These are phyloP conservation scores for Cystobasidium slooffiae DNA, from an alignment of 1,284 basidiomycete species.

Conservation along the genomic window DNA sequence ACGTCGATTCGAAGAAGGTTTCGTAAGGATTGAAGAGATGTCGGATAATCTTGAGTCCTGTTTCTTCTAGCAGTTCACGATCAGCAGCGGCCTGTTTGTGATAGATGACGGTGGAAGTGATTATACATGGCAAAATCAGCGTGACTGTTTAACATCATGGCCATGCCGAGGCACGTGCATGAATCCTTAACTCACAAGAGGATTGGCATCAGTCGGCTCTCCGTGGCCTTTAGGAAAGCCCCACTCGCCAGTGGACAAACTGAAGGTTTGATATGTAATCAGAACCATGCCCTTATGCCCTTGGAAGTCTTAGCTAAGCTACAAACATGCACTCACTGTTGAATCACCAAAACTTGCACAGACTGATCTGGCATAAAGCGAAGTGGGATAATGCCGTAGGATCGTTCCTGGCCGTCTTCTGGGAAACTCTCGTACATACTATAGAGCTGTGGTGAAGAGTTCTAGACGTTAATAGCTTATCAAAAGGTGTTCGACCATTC, in stretches of 20 bases:
- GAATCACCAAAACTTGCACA: constrained; percentile 30
- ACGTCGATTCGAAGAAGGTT: constrained; percentile 19
- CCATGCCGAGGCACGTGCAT: not conserved
- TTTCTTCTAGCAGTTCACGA: constrained; percentile 34
- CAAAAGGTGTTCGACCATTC: too few relatives aligned
- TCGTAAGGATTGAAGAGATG: constrained; percentile 24
- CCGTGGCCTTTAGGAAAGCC: constrained; percentile 40
- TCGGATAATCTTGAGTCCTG: not conserved
- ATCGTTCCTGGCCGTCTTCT: constrained; percentile 23
- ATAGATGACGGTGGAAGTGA: not conserved
- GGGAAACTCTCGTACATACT: constrained; percentile 23
- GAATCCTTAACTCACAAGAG: not conserved
- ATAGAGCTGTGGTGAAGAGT: not conserved
- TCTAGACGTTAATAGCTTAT: not conserved
- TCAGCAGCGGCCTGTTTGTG: constrained; percentile 17
- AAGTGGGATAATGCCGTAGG: constrained; percentile 39
- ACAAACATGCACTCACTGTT: constrained; percentile 23
- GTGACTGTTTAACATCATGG: not conserved
- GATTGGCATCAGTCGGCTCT: constrained; percentile 20
- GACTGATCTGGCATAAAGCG: not conserved
- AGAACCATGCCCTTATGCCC: not conserved
- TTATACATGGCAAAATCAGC: too few relatives aligned
- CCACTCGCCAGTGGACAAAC: constrained; percentile 28
- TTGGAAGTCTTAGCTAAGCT: not conserved
- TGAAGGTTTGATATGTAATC: not conserved